Conservation (phyloP, 805 yeast species). For the Saturnispora besseyi region DNA sequence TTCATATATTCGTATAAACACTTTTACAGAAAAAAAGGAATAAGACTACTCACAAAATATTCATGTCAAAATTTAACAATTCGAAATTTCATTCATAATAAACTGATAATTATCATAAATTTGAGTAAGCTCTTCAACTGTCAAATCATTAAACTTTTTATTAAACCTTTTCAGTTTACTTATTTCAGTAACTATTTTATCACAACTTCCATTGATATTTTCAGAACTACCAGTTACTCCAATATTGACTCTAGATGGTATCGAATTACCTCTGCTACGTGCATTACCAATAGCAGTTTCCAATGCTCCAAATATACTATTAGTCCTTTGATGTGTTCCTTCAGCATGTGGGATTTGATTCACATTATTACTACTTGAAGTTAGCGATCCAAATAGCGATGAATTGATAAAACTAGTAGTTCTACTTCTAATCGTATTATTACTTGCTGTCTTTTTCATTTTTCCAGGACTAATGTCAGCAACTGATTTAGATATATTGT, state of each 20-base stretch:
- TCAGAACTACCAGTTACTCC: conserved; percentile 3
- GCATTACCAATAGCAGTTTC: conserved; percentile 28
- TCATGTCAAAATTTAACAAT: background rate
- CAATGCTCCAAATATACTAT: conserved; percentile 20
- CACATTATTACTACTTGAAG: background rate
- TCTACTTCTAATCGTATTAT: conserved; percentile 22
- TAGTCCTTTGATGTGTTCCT: conserved; percentile 1
- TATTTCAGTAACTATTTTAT: background rate
- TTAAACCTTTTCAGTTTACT: conserved; percentile 15
- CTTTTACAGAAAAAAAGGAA: background rate
- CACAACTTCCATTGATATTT: conserved; percentile 5
- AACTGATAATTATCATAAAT: conserved; percentile 23
- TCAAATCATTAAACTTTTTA: conserved; percentile 24
- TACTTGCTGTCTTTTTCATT: background rate
- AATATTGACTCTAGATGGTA: background rate
- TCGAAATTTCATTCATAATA: conserved; percentile 10
- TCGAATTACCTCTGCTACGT: conserved; percentile 25
- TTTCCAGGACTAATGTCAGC: conserved; percentile 3
- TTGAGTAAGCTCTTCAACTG: conserved; percentile 22
- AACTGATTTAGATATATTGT: background rate
- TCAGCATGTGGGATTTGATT: background rate
- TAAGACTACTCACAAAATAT: background rate
- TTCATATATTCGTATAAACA: too few relatives aligned
- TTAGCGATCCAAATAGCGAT: conserved; percentile 16
- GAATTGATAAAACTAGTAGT: conserved; percentile 25